Conservation (phyloP, 2,329 filamentous ascomycete genomes). For the Epichloe sp. region DNA sequence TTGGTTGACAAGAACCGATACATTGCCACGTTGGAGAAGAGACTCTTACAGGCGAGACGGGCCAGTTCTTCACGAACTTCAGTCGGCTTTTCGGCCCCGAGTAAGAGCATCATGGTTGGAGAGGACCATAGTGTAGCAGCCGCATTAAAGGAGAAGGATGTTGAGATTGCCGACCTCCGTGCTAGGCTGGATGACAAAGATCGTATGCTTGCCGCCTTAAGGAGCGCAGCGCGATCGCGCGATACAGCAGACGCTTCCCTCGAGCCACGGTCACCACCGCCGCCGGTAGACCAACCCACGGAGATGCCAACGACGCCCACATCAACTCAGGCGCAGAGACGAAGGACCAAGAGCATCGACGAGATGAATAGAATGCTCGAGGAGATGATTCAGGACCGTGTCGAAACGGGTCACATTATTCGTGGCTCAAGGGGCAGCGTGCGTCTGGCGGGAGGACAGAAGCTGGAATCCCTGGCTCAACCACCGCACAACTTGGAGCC, state of each 20-base stretch:
- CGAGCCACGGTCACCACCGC: conserved; percentile 19
- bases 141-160: conserved; percentile 74
- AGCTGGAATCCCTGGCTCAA: conserved; percentile 23
- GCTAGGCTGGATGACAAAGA: conserved; percentile 89
- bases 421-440: conserved; percentile 56
- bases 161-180: conserved; percentile 82
- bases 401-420: conserved; percentile 61
- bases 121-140: conserved; percentile 66
- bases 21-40: conserved; percentile 84
- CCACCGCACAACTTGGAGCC: conserved; percentile 24
- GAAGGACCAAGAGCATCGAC: conserved; percentile 59
- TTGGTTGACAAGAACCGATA: conserved; percentile 95
- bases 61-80: conserved; percentile 84
- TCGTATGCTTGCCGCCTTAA: conserved; percentile 76
- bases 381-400: conserved; percentile 87
- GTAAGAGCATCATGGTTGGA: conserved; percentile 53
- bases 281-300: conserved; percentile 6
- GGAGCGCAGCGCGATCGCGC: conserved; percentile 72
- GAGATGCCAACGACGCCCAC: conserved; percentile 13
- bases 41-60: conserved; percentile 76
- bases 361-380: conserved; percentile 91
- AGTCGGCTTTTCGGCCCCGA: conserved; percentile 49
- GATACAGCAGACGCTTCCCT: conserved; percentile 55
- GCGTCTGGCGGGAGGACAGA: conserved; percentile 37
- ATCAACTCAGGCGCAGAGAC: conserved; percentile 24